These are phyloP conservation scores for Penicillium roqueforti DNA, from an alignment of 495 filamentous ascomycete genomes.

Conservation along the genomic window DNA sequence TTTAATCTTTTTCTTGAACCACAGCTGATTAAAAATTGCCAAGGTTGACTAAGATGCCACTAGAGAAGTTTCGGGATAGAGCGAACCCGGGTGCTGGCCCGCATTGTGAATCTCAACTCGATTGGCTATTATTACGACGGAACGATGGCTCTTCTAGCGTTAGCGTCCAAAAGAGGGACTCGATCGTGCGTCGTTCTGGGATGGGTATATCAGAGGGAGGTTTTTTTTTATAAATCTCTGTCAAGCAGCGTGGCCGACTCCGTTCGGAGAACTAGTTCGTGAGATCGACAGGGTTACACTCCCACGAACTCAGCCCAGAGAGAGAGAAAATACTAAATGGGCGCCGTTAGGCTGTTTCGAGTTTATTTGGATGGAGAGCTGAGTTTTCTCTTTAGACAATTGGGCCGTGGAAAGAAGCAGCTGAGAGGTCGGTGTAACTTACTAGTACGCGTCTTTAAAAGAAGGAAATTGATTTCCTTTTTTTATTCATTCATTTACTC, in stretches of 20 bases:
- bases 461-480: conserved; percentile 2
- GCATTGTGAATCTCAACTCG: conserved; percentile 3
- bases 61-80: conserved; percentile 10
- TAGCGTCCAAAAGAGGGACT: conserved; percentile 2
- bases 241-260: too few species aligned
- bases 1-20: not conserved
- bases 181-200: not conserved
- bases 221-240: not conserved
- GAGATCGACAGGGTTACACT: conserved; percentile 15
- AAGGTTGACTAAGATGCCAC: conserved; percentile 16
- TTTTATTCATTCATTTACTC: conserved; percentile 5
- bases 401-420: conserved; percentile 34
- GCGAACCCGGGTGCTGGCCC: conserved; percentile 24
- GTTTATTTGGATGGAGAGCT: conserved; percentile 39
- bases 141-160: conserved; percentile 1
- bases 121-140: conserved; percentile 4
- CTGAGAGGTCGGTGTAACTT: conserved; percentile 20
- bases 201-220: not conserved
- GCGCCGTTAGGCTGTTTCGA: conserved; percentile 47
- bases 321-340: conserved; percentile 11
- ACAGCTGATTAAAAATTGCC: conserved; percentile 1
- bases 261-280: conserved; percentile 9
- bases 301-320: conserved; percentile 10
- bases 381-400: conserved; percentile 13
- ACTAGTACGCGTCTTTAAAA: not conserved